A percentile compares a stretch with the other conserved stretches of the same genome.
These are phyloP conservation scores for Coemansia sp. DNA, from an alignment of 192 early-diverging fungal genomes.

Conservation along the genomic window DNA sequence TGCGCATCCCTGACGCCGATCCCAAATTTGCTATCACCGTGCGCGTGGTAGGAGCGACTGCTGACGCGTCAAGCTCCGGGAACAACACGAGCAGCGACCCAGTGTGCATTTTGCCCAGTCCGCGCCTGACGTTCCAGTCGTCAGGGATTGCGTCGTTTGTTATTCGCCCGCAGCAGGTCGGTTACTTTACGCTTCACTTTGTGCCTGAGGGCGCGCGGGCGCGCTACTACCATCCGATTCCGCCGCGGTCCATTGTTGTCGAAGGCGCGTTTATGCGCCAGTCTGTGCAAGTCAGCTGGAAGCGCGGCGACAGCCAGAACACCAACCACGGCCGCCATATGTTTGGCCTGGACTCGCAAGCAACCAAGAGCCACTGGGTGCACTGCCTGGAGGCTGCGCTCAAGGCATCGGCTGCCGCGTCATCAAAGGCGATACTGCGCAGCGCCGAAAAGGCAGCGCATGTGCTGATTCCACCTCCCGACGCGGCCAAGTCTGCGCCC, in stretches of 20 bases:
- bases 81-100: constrained; percentile 13
- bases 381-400: constrained; percentile 35
- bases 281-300: constrained; percentile 50
- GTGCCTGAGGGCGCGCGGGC: constrained; percentile 44
- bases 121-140: constrained; percentile 32
- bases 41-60: constrained; percentile 37
- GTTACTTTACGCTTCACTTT: constrained; percentile 53
- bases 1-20: constrained; percentile 49
- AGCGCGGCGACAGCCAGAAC: constrained; percentile 22
- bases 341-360: constrained; percentile 53
- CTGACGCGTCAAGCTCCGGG: constrained; percentile 10
- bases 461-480: constrained; percentile 24
- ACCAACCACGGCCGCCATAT: constrained; percentile 36
- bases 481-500: constrained; percentile 7
- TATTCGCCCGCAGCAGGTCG: constrained; percentile 43
- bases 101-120: constrained; percentile 30
- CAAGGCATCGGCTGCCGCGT: constrained; percentile 12
- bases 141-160: constrained; percentile 38
- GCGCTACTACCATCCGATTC: constrained; percentile 56
- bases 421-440: constrained; percentile 22
- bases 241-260: constrained; percentile 45
- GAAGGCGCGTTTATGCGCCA: constrained; percentile 58
- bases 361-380: constrained; percentile 42
- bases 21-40: constrained; percentile 32
- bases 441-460: constrained; percentile 36